Conservation (phyloP, 2,329 filamentous ascomycete species). For the Neonectria faginata region DNA sequence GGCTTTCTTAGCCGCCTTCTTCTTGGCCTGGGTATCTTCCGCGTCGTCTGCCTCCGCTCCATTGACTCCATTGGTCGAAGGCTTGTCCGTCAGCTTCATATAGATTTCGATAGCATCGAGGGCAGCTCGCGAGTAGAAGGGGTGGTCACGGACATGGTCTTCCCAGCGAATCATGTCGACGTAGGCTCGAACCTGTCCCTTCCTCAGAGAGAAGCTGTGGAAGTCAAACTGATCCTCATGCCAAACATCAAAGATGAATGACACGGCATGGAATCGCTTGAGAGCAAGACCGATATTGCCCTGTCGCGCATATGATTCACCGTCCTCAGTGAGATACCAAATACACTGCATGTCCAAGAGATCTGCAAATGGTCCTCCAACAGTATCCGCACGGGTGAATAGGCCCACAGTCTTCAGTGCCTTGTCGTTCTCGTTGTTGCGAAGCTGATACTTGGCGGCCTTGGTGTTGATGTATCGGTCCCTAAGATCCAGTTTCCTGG, state of each 20-base stretch:
- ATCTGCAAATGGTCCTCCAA: slow-evolving; percentile 88
- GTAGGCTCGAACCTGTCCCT: slow-evolving; percentile 95
- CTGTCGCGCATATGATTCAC: slow-evolving; percentile 86
- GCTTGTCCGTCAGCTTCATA: slow-evolving; percentile 80
- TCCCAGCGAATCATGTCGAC: slow-evolving; percentile 98
- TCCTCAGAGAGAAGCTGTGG: slow-evolving; percentile 96
- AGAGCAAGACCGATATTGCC: slow-evolving; percentile 86
- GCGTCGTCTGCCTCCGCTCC: slow-evolving; percentile 62
- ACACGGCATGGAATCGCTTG: slow-evolving; percentile 90
- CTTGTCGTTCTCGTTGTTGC: slow-evolving; percentile 89
- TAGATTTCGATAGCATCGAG: slow-evolving; percentile 86
- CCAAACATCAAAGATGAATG: slow-evolving; percentile 96
- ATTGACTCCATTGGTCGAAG: slow-evolving; percentile 72
- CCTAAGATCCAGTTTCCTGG: slow-evolving; percentile 84
- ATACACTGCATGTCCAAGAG: slow-evolving; percentile 98
- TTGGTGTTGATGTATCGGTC: slow-evolving; percentile 99
- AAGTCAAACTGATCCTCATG: slow-evolving; percentile 99
- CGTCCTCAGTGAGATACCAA: slow-evolving; percentile 97
- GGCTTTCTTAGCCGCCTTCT: slow-evolving; percentile 91
- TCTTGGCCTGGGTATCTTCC: slow-evolving; percentile 75
- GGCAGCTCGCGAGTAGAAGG: slow-evolving; percentile 89
- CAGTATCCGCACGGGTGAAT: slow-evolving; percentile 92
- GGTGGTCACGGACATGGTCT: slow-evolving; percentile 89
- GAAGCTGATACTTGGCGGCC: slow-evolving; percentile 94
- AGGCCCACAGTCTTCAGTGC: slow-evolving; percentile 90